Conservation (phyloP, 176 grass and related monocot genomes). For the Microstegium vimineum region DNA sequence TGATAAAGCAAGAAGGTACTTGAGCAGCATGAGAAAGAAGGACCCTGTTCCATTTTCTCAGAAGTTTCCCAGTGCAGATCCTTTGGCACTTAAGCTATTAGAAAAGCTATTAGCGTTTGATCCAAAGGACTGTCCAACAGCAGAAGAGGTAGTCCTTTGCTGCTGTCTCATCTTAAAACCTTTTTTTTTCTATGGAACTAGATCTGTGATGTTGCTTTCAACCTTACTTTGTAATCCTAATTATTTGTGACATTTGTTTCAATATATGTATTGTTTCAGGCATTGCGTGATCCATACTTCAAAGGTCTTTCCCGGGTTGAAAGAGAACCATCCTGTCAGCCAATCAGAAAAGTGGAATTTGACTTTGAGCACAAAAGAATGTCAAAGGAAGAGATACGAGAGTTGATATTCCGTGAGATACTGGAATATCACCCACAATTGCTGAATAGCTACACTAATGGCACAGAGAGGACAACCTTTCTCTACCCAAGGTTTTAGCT, state of each 20-base stretch:
- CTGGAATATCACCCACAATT: conserved; percentile 95
- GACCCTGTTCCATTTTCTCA: conserved; percentile 77
- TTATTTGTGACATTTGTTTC: neutral
- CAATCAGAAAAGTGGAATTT: conserved; percentile 88
- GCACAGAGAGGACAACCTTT: conserved; percentile 86
- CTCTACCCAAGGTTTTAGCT: conserved; percentile 89
- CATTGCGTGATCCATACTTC: conserved; percentile 89
- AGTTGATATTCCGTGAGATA: conserved; percentile 95
- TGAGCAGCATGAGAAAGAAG: conserved; percentile 97
- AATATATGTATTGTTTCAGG: conserved; percentile 44
- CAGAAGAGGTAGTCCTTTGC: conserved; percentile 66
- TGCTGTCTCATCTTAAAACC: neutral
- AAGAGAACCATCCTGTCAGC: conserved; percentile 91
- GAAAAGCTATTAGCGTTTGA: conserved; percentile 88
- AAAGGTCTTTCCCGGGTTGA: conserved; percentile 72
- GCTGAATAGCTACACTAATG: conserved; percentile 71
- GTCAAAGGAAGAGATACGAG: conserved; percentile 90
- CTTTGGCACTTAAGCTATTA: conserved; percentile 83
- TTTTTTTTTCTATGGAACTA: neutral
- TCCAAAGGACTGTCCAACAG: conserved; percentile 85
- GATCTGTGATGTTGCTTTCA: neutral
- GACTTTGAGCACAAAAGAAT: conserved; percentile 87
- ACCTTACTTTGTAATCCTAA: neutral
- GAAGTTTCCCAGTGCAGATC: conserved; percentile 89
- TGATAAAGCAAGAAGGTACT: conserved; percentile 95